Conservation (phyloP, 1,284 basidiomycete genomes). For the Sporisorium reilianum region DNA sequence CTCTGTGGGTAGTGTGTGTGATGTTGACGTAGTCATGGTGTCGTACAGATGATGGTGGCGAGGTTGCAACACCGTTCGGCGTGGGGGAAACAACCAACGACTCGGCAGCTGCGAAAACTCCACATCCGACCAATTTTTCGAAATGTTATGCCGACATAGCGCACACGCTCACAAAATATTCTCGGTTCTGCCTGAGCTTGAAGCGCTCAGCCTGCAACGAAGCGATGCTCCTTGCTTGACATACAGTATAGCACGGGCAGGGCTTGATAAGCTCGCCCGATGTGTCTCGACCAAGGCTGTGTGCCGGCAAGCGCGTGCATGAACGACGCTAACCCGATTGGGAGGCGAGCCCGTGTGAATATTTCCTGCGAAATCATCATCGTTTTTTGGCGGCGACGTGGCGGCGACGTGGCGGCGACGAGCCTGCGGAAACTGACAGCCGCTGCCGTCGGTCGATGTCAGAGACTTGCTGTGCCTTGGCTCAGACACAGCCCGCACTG, state of each 20-base stretch:
- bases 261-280: too few species aligned
- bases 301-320: background rate
- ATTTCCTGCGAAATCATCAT: background rate
- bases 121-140: background rate
- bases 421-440: background rate
- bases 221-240: too few species aligned
- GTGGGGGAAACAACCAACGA: background rate
- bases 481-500: too few species aligned
- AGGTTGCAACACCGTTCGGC: background rate
- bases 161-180: background rate
- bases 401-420: too few species aligned
- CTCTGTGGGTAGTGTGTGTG: slow-evolving; percentile 11
- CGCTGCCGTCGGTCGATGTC: too few species aligned
- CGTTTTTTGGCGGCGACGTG: too few species aligned
- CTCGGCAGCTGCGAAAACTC: slow-evolving; percentile 1
- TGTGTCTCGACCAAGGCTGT: background rate
- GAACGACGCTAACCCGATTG: background rate
- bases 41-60: background rate
- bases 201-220: background rate
- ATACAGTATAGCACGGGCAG: too few species aligned
- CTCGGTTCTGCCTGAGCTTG: background rate
- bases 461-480: background rate
- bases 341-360: background rate
- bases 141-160: background rate
- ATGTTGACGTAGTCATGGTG: background rate